Percentiles rank a stretch among this genome's conserved stretches.
These are phyloP conservation scores for Dendrobium catenatum DNA, from an alignment of 106 monocot species.

Conservation along the genomic window DNA sequence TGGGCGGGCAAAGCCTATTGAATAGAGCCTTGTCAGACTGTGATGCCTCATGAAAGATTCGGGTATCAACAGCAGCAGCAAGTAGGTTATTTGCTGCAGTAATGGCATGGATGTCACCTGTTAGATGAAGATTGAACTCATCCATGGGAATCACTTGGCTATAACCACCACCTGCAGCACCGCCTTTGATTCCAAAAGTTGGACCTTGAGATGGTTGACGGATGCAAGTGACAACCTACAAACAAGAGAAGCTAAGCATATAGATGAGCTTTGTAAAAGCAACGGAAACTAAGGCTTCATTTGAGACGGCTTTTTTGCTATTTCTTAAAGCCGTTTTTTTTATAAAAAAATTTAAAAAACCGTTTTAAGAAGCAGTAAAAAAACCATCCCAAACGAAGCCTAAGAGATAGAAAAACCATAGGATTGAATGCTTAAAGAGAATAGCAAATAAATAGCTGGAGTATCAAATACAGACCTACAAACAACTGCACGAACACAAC, in stretches of 20 bases:
- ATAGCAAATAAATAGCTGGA: background rate
- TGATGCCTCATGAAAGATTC: conserved; percentile 88
- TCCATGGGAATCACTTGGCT: conserved; percentile 99
- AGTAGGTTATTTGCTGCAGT: conserved; percentile 98
- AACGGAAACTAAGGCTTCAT: background rate
- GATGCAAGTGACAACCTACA: conserved; percentile 83
- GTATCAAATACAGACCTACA: background rate
- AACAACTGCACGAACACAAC: background rate
- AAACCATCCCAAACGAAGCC: no score
- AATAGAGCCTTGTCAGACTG: conserved; percentile 96
- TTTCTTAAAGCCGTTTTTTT: no score
- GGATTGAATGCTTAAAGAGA: background rate
- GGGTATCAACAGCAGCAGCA: conserved; percentile 87
- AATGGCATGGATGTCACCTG: conserved; percentile 97
- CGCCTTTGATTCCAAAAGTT: conserved; percentile 98
- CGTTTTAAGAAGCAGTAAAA: no score
- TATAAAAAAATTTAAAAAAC: no score
- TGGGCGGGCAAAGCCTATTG: conserved; percentile 79
- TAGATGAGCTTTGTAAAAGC: background rate
- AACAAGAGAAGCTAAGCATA: conserved; percentile 1
- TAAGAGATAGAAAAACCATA: background rate
- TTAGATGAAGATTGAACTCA: conserved; percentile 97
- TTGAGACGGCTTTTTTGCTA: no score
- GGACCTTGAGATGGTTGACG: conserved; percentile 99
- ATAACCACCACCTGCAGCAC: conserved; percentile 98